A percentile compares a stretch with the other conserved stretches of the same genome.
Evolutionary conservation across 768 basidiomycete species (phyloP).

Genomic region (Gloeopeniophorella convolvens): DNA sequence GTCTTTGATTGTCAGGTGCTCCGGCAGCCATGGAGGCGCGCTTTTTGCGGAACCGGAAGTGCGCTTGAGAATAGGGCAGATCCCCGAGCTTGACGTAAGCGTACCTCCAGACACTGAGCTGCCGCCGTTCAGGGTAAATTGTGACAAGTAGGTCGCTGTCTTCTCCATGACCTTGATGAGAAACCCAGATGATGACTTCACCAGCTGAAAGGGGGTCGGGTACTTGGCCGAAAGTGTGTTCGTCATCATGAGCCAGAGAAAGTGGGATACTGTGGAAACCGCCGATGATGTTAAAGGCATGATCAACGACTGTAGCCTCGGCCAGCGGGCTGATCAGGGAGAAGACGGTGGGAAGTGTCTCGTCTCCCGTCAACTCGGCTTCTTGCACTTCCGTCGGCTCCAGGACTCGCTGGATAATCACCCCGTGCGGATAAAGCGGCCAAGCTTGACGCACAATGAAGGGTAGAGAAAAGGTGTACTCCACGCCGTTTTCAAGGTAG

Average conservation of each 20-base stretch:
- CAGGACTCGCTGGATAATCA: slow-evolving; percentile 70
- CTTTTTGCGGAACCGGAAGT: slow-evolving; percentile 33
- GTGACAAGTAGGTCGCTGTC: slow-evolving; percentile 51
- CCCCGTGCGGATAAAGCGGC: slow-evolving; percentile 72
- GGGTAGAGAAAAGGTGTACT: slow-evolving; percentile 74
- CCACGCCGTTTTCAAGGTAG: slow-evolving; percentile 60
- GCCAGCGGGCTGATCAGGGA: slow-evolving; percentile 70
- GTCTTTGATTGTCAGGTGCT: slow-evolving; percentile 20
- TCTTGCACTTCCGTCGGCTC: slow-evolving; percentile 63
- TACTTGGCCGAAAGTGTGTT: slow-evolving; percentile 45
- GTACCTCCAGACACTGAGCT: slow-evolving; percentile 68
- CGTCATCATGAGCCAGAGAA: slow-evolving; percentile 22
- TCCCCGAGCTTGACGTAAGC: slow-evolving; percentile 57
- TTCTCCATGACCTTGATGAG: slow-evolving; percentile 35
- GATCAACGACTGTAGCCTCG: slow-evolving; percentile 65
- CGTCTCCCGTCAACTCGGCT: slow-evolving; percentile 56
- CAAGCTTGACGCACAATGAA: slow-evolving; percentile 76
- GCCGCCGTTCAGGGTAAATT: slow-evolving; percentile 44
- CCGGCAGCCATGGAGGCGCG: slow-evolving; percentile 24
- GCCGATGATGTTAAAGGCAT: slow-evolving; percentile 55
- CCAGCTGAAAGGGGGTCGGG: slow-evolving; percentile 50
- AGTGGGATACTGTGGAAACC: slow-evolving; percentile 30
- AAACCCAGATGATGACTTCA: slow-evolving; percentile 61
- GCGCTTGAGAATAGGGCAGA: slow-evolving; percentile 37
- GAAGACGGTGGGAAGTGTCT: slow-evolving; percentile 73